Evolutionary conservation across 1,284 basidiomycete genomes (phyloP).

Genomic region (Ustilago nuda): DNA sequence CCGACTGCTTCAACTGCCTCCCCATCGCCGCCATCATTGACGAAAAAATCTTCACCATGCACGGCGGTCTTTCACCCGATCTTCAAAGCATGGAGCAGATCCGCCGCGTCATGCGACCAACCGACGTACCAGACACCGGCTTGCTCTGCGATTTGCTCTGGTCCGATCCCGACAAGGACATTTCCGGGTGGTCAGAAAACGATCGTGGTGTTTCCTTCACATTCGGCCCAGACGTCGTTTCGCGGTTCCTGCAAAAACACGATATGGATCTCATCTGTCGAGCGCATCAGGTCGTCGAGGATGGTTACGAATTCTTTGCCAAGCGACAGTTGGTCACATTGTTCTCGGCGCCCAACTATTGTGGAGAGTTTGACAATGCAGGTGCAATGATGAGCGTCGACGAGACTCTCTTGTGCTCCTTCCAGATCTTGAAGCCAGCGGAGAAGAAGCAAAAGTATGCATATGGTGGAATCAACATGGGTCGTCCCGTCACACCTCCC

Average conservation of each 20-base stretch:
- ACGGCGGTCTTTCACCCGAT: conserved; percentile 92
- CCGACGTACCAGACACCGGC: conserved; percentile 98
- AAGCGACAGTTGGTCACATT: conserved; percentile 96
- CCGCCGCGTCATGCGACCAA: conserved; percentile 97
- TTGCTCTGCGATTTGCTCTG: conserved; percentile 95
- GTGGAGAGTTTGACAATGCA: conserved; percentile 97
- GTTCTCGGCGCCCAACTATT: conserved; percentile 98
- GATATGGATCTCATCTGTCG: conserved; percentile 99
- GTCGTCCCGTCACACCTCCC: conserved; percentile 74
- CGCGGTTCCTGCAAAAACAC: conserved; percentile 94
- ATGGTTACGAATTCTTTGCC: conserved; percentile 99
- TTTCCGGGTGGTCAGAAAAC: conserved; percentile 99
- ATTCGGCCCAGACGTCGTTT: conserved; percentile 98
- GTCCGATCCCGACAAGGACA: conserved; percentile 99
- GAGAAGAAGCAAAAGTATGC: conserved; percentile 93
- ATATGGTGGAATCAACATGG: conserved; percentile 70
- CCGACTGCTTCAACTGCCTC: conserved; percentile 94
- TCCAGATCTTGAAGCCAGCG: conserved; percentile 94
- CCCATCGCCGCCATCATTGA: conserved; percentile 96
- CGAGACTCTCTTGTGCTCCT: conserved; percentile 95
- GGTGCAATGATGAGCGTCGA: conserved; percentile 99
- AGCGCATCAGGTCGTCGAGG: conserved; percentile 98
- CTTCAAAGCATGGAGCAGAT: conserved; percentile 99
- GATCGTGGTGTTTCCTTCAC: conserved; percentile 97
- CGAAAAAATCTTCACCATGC: conserved; percentile 92